Percentiles rank a stretch among this genome's conserved stretches.
Evolutionary conservation across 805 yeast genomes (phyloP).

Genomic region (Barnettozyma wickerhamii): DNA sequence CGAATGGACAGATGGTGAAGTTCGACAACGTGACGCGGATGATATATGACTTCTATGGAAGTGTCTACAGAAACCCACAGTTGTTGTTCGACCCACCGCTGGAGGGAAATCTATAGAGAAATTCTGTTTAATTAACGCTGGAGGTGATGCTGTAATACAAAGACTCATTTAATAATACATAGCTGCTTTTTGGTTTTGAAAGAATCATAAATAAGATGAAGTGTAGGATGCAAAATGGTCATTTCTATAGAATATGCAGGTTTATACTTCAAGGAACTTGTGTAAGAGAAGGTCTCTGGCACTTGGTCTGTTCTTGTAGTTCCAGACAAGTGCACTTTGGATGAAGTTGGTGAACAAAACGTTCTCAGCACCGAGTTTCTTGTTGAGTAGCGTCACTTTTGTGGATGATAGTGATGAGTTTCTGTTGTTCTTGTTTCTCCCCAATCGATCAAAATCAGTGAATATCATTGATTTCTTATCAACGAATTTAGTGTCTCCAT

Average conservation of each 20-base stretch:
- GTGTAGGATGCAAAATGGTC: too few species aligned
- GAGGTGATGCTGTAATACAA: too few species aligned
- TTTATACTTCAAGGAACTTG: conserved; percentile 33
- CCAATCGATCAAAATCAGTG: conserved; percentile 29
- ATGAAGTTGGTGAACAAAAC: conserved; percentile 25
- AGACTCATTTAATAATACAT: too few species aligned
- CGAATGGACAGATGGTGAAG: conserved; percentile 19
- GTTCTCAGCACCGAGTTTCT: conserved; percentile 11
- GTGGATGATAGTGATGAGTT: conserved; percentile 13
- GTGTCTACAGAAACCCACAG: conserved; percentile 6
- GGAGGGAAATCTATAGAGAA: neutral
- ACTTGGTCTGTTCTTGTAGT: conserved; percentile 51
- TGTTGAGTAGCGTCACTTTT: conserved; percentile 13
- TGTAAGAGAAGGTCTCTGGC: conserved; percentile 52
- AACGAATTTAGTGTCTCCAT: conserved; percentile 10
- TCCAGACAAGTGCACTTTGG: conserved; percentile 32
- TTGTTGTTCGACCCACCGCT: neutral
- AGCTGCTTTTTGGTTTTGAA: too few species aligned
- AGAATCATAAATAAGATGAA: too few species aligned
- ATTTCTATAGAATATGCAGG: too few species aligned
- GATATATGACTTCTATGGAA: conserved; percentile 32
- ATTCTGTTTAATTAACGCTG: too few species aligned
- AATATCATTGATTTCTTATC: conserved; percentile 32
- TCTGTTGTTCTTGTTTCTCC: conserved; percentile 21
- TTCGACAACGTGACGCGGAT: conserved; percentile 15